phyloP scores from a whole-genome alignment of 1,284 basidiomycete genomes.

The Microbotryum silenes-acaulis region DNA sequence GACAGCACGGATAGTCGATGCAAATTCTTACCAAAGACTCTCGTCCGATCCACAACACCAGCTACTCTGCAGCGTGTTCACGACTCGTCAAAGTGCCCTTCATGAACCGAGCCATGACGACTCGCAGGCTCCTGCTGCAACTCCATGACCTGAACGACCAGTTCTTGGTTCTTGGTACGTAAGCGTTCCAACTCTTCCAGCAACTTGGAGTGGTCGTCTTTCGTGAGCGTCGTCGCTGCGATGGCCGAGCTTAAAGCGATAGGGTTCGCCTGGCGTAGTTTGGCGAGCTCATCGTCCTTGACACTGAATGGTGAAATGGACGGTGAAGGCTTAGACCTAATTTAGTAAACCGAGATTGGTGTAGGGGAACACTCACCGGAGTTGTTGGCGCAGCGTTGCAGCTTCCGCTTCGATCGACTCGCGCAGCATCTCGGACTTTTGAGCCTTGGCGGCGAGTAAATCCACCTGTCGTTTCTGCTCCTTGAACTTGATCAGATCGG shows the following conservation, averaged over 20 bases:
- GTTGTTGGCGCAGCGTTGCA: neutral
- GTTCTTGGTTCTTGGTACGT: slow-evolving; percentile 7
- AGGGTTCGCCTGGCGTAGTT: neutral
- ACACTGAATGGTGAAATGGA: neutral
- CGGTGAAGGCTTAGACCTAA: too few species aligned
- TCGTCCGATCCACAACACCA: too few species aligned
- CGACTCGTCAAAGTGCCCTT: too few species aligned
- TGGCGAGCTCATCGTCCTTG: neutral
- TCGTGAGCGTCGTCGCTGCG: neutral
- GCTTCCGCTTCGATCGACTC: slow-evolving; percentile 19
- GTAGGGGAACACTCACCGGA: slow-evolving; percentile 16
- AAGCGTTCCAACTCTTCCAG: slow-evolving; percentile 10
- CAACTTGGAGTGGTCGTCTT: slow-evolving; percentile 5
- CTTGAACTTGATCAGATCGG: slow-evolving; percentile 61
- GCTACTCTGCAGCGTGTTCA: too few species aligned
- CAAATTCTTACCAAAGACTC: too few species aligned
- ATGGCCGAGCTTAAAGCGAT: neutral
- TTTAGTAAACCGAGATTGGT: neutral
- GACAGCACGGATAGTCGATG: too few species aligned
- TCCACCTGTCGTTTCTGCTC: slow-evolving; percentile 48
- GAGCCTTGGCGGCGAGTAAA: slow-evolving; percentile 20
- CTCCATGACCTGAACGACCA: slow-evolving; percentile 1
- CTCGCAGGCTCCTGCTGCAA: too few species aligned
- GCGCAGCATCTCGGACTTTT: slow-evolving; percentile 20
- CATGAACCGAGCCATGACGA: too few species aligned